Percentiles rank a stretch among this genome's conserved stretches.
phyloP scores from a whole-genome alignment of 192 early-diverging fungal genomes.

The Coemansia sp. region DNA sequence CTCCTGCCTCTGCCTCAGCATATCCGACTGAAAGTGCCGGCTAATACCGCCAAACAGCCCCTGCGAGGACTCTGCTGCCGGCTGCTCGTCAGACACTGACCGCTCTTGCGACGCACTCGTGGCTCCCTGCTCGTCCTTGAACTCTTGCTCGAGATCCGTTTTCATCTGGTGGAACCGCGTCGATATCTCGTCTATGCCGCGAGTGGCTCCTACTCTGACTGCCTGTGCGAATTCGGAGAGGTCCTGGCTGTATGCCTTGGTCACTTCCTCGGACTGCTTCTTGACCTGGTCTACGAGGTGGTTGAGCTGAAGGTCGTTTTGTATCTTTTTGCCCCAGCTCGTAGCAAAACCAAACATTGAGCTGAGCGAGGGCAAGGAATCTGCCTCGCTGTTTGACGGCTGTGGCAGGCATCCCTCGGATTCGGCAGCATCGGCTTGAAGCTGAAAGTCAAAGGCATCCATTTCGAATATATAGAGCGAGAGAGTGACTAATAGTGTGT shows the following conservation, averaged over 20 bases:
- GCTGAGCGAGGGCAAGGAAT: conserved; percentile 19
- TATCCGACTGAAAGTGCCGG: conserved; percentile 28
- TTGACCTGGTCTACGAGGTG: conserved; percentile 48
- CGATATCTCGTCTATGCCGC: conserved; percentile 46
- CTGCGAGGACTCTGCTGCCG: not conserved
- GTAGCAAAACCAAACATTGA: conserved; percentile 50
- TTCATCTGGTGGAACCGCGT: conserved; percentile 36
- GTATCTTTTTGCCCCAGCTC: conserved; percentile 44
- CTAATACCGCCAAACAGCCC: conserved; percentile 19
- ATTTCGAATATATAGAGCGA: conserved; percentile 30
- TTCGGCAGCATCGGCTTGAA: conserved; percentile 46
- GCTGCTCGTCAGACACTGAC: not conserved
- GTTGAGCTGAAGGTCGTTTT: conserved; percentile 33
- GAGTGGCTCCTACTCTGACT: conserved; percentile 33
- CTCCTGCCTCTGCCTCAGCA: conserved; percentile 27
- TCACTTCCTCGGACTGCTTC: conserved; percentile 45
- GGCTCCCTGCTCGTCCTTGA: not conserved
- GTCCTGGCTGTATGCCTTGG: conserved; percentile 51
- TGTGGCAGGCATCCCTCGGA: conserved; percentile 35
- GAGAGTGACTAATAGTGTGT: not conserved
- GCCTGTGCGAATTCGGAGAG: conserved; percentile 50
- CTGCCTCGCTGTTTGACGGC: not conserved
- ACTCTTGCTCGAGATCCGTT: conserved; percentile 19
- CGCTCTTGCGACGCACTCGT: not conserved
- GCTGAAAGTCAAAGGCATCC: conserved; percentile 41